Conservation (phyloP, 73 alveolate species). For the Paramecium sexaurelia region DNA sequence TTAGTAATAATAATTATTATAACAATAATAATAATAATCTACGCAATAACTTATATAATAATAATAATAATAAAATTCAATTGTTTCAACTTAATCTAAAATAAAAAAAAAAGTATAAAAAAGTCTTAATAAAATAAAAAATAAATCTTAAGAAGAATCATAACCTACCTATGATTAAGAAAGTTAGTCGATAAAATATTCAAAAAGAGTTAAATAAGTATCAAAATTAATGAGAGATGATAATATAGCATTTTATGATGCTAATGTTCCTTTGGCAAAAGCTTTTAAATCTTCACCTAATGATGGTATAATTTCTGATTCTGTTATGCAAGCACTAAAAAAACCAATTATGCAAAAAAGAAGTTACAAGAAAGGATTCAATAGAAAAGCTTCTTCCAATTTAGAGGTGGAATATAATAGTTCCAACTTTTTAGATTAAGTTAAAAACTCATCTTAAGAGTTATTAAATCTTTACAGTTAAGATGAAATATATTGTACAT, state of each 20-base stretch:
- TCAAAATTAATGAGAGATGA: conserved; percentile 43
- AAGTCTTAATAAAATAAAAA: background rate
- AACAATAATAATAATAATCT: background rate
- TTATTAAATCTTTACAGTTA: background rate
- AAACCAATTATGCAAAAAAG: background rate
- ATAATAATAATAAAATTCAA: background rate
- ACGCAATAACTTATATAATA: background rate
- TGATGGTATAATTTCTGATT: background rate
- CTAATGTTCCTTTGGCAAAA: background rate
- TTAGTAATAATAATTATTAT: background rate
- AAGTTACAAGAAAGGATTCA: background rate
- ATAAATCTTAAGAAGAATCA: background rate
- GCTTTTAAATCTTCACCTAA: background rate
- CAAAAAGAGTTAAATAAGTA: conserved; percentile 24
- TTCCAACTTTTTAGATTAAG: background rate
- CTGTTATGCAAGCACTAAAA: background rate
- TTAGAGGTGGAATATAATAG: background rate
- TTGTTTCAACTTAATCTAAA: background rate
- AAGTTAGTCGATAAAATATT: background rate
- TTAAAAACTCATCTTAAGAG: background rate
- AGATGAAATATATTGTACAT: background rate
- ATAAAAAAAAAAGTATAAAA: background rate
- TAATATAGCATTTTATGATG: conserved; percentile 49
- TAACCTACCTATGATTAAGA: background rate
- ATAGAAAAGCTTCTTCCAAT: background rate